Percentiles rank a stretch among this genome's conserved stretches.
These are phyloP conservation scores for Malassezia furfur DNA, from an alignment of 1,284 basidiomycete species.

Conservation along the genomic window DNA sequence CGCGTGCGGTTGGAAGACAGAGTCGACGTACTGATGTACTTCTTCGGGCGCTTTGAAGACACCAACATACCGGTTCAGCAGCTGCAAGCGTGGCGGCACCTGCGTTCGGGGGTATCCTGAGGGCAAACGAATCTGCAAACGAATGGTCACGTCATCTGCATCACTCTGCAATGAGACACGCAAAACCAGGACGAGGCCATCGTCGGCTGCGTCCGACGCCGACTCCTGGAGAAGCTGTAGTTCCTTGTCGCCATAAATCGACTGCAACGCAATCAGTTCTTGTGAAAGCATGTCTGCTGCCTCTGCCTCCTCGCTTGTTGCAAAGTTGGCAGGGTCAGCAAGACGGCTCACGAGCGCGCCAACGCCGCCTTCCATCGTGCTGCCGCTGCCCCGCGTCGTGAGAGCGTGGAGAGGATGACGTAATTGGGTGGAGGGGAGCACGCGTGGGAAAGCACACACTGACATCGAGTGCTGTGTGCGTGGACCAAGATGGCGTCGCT, in stretches of 20 bases:
- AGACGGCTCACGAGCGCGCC: slow-evolving; percentile 8
- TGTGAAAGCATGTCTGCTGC: slow-evolving; percentile 3
- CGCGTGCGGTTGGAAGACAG: neutral
- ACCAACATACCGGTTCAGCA: slow-evolving; percentile 4
- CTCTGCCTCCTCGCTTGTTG: neutral
- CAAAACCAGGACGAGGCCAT: neutral
- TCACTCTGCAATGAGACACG: neutral
- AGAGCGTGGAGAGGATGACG: neutral
- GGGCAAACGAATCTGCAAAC: neutral
- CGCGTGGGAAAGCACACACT: neutral
- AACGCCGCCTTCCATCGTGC: neutral
- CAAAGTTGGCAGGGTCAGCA: neutral
- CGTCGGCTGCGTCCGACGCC: neutral
- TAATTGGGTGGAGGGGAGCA: neutral
- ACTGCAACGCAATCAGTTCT: slow-evolving; percentile 26
- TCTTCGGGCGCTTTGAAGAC: slow-evolving; percentile 5
- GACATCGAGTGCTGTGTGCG: neutral
- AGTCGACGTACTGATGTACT: neutral
- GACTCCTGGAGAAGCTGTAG: slow-evolving; percentile 20
- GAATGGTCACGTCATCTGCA: neutral
- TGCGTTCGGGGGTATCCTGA: slow-evolving; percentile 4
- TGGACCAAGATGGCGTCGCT: slow-evolving; percentile 28
- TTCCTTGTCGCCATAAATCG: slow-evolving; percentile 37
- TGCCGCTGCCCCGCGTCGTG: too few species aligned
- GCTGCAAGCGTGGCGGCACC: neutral